Base-by-base conservation (phyloP, 352 stramenopile genomes). In the Globisporangium megalacanthum region DNA sequence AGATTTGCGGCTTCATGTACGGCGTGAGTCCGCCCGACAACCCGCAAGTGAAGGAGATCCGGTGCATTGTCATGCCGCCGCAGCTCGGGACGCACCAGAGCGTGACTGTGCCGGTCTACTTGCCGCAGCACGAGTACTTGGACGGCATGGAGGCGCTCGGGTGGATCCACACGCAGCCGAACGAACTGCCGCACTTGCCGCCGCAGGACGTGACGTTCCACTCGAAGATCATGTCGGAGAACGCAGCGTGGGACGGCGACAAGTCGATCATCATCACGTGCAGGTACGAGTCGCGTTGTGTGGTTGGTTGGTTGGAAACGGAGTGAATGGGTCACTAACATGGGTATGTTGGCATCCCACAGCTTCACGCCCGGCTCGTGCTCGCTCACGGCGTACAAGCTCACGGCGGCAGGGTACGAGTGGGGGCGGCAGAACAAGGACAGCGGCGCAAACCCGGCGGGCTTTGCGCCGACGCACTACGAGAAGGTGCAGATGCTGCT, bases 401-500 rank as follows among this genome's bases (percentile, higher is more conserved):
- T 99, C 29, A 99, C 97, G 44, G 88, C 96, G 14, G 70, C 69
- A 39, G 98, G 97, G 31, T 95, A 99, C 62, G 94, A 99, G 56
- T 99, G 97, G 97, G 98, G 96, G 49, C 95, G 97, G 20, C 92
- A 98, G 62, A 99, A 98, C 77, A 96, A 97, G 55, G 98, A 99
- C 68, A 89, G 86, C 52, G 90, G 91, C n/a, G 94, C 92, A 3
- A 97, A 96, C 54, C 91, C 95, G 4, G 83, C 96, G 35, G 95
- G 97, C 8, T 99, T 99, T 66, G 89, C 83, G 19, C 95, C 94
- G 13, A 98, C 84, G 49, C 97, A 98, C 79, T 99, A 99, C 73
- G 96, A 99, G 66, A 98, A 99, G 80, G 96, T 99, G 54, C 97
- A 99, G 75, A 99, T 99, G 95, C 73, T 99, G 53, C 79, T 99